Evolutionary conservation across 23 red algal species (phyloP), one percentile per base, ranked within the genome.

Genomic region (Pyropia yezoensis): DNA sequence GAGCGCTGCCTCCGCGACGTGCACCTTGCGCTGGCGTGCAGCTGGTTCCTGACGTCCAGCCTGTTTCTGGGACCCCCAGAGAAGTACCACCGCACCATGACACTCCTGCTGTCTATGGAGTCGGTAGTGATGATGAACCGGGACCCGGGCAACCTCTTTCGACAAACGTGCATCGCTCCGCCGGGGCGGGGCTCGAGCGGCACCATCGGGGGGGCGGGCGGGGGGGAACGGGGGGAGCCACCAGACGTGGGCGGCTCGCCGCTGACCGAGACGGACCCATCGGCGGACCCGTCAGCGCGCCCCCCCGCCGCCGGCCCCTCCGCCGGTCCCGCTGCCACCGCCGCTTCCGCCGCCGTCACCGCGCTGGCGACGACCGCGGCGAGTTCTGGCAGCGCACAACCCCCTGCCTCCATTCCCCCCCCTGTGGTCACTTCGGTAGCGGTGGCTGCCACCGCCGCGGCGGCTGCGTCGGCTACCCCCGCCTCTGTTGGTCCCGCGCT

Each of bases 51-150:
- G 12, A 81, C 64, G 24, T 78, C 74, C 30, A 78, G 68, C 28
- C 74, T 95, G 18, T 61, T 82, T 55, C 32, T 82, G 12, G 90
- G 90, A 14, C 90, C 90, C 18, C 65, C 71, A 47, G 74, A 76
- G 30, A 47, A 69, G 32, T 81, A 95, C 50, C 82, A 88, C 34
- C 82, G 74, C 45, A 95, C 90, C 7, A 83, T 95, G 80, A 95
- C 72, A 20, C 29, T 95, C 26, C 63, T 95, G 58, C 69, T 95
- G 45, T 60, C 75, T 2, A 71, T 95, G 17, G 90, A 95, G 62
- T 60, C 66, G 22, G 90, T 88, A 28, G 81, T 95, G 15, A 77
- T 77, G 66, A 83, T 76, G 27, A 81, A 78, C 18, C 34, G 67
- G 17, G 73, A 73, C 6, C 73, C 83, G 3, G 83, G 83, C 50